Conservation (phyloP, 768 basidiomycete genomes). For the Lenzites betulinus region DNA sequence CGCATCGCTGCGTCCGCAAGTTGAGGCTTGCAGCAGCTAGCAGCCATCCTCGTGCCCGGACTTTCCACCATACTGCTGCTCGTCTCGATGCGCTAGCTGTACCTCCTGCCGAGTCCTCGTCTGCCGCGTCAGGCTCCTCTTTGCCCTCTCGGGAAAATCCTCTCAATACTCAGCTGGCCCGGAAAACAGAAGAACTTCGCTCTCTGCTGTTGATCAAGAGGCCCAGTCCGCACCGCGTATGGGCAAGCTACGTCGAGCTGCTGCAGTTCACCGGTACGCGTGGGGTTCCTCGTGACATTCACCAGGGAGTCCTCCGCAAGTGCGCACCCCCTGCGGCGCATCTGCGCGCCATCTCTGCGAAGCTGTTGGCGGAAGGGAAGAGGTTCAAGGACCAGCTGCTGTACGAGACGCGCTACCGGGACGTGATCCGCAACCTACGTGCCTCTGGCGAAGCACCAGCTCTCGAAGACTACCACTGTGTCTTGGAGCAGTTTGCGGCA, state of each 20-base stretch:
- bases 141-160: not conserved
- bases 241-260: constrained; percentile 64
- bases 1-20: constrained; percentile 20
- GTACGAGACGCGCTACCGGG: constrained; percentile 68
- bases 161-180: not conserved
- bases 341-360: constrained; percentile 48
- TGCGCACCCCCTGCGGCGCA: constrained; percentile 53
- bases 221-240: constrained; percentile 37
- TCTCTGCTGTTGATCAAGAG: not conserved
- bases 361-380: constrained; percentile 39
- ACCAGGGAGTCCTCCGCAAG: constrained; percentile 68
- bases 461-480: constrained; percentile 72
- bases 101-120: not conserved
- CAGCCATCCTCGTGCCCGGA: constrained; percentile 8
- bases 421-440: constrained; percentile 71
- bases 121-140: constrained; percentile 5
- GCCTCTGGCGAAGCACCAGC: constrained; percentile 45
- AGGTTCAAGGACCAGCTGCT: constrained; percentile 41
- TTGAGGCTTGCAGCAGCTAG: constrained; percentile 13
- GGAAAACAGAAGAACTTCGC: constrained; percentile 4
- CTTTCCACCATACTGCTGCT: constrained; percentile 7
- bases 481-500: constrained; percentile 74
- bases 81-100: constrained; percentile 11
- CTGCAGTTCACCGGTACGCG: constrained; percentile 49
- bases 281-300: constrained; percentile 60